Conservation (phyloP, 441 rosid genomes). For the Macaranga tanarius region DNA sequence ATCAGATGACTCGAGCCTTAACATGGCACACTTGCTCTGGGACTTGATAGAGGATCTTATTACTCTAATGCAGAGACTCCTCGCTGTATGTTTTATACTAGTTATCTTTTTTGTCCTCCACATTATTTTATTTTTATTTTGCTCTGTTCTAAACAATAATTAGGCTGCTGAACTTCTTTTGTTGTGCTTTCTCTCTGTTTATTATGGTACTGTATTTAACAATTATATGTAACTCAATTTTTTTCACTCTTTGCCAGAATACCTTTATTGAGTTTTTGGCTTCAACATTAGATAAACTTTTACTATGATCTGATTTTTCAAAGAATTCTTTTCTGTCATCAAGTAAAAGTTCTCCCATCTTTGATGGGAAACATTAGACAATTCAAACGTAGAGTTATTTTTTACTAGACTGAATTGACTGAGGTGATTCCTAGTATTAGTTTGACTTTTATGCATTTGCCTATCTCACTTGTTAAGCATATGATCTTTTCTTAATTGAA, state of each 20-base stretch:
- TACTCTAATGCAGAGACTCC: conserved; percentile 55
- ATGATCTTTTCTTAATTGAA: neutral
- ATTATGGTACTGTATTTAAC: no score
- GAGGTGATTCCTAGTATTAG: neutral
- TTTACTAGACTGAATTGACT: neutral
- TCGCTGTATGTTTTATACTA: conserved; percentile 52
- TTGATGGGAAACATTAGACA: neutral
- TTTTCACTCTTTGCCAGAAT: neutral
- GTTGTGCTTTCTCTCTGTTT: conserved; percentile 1
- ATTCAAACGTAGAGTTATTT: neutral
- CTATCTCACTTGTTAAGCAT: neutral
- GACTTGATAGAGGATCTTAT: conserved; percentile 53
- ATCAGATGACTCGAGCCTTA: conserved; percentile 37
- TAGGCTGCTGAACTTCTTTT: conserved; percentile 5
- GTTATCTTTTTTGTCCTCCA: conserved; percentile 12
- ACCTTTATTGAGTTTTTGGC: neutral
- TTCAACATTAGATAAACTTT: neutral
- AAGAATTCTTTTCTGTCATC: no score
- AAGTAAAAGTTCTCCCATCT: neutral
- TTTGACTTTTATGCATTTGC: neutral
- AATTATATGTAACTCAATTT: neutral
- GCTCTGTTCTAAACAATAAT: neutral
- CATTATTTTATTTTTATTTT: conserved; percentile 5
- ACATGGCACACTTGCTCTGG: conserved; percentile 57
- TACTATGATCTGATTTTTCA: no score